Evolutionary conservation across 768 basidiomycete species (phyloP).

Genomic region (Hortiboletus campestris): DNA sequence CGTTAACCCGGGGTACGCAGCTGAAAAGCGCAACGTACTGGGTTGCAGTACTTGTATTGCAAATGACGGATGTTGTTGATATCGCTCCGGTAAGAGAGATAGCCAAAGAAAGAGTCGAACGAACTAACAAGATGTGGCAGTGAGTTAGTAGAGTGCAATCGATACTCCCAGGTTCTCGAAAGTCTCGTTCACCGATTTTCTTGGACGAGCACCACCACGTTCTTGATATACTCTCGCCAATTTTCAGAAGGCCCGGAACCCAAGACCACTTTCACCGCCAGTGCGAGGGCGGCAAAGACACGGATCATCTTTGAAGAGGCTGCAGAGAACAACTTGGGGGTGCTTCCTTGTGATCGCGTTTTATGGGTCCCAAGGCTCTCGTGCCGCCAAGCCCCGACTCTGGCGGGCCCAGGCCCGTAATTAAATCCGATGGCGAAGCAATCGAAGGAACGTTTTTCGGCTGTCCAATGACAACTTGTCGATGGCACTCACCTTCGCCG

Average conservation of each 20-base stretch:
- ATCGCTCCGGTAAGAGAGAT: constrained; percentile 25
- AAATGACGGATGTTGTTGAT: constrained; percentile 25
- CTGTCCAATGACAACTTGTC: constrained; percentile 8
- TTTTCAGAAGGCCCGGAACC: constrained; percentile 1
- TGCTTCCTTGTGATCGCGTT: neutral
- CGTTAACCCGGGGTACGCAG: neutral
- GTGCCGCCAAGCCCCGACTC: neutral
- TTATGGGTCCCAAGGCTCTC: constrained; percentile 8
- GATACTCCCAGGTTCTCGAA: neutral
- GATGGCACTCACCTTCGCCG: too few species aligned
- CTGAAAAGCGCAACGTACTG: constrained; percentile 6
- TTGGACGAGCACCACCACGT: constrained; percentile 28
- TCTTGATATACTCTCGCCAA: constrained; percentile 25
- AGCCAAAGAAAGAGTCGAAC: constrained; percentile 27
- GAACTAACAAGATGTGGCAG: constrained; percentile 6
- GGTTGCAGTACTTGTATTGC: constrained; percentile 21
- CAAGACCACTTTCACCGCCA: neutral
- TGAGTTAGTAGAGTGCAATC: neutral
- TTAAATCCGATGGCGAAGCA: too few species aligned
- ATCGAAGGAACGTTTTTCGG: constrained; percentile 10
- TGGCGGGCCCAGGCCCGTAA: too few species aligned
- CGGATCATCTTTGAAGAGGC: constrained; percentile 9
- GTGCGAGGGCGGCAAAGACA: constrained; percentile 2
- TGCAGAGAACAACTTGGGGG: neutral
- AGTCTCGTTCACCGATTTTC: constrained; percentile 21